A percentile compares a stretch with the other conserved stretches of the same genome.
Conservation (phyloP, 768 basidiomycete species). For the Obba rivulosa region DNA sequence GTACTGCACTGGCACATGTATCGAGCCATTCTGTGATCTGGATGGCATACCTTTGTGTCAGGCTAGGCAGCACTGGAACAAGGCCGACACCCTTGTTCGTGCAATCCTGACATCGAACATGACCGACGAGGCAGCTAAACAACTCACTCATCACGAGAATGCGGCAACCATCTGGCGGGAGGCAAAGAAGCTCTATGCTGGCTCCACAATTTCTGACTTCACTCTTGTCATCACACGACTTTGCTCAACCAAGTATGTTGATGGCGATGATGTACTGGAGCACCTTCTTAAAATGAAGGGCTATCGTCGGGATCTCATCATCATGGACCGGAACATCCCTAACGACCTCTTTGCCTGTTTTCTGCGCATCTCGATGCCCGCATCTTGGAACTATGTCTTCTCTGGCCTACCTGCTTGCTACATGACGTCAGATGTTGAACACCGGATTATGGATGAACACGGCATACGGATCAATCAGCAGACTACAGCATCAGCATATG, state of each 20-base stretch:
- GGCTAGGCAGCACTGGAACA: neutral
- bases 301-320: constrained; percentile 3
- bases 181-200: neutral
- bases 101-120: neutral
- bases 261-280: too few species aligned
- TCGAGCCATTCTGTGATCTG: too few species aligned
- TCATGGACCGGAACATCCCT: constrained; percentile 5
- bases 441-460: neutral
- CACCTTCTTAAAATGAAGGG: constrained; percentile 16
- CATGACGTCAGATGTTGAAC: constrained; percentile 4
- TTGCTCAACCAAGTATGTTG: constrained; percentile 3
- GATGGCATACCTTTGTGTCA: too few species aligned
- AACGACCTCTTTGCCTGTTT: constrained; percentile 14
- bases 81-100: neutral
- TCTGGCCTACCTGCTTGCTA: constrained; percentile 8
- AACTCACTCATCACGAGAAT: neutral
- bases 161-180: neutral
- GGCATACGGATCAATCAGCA: neutral
- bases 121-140: neutral
- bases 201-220: constrained; percentile 7
- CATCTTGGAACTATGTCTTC: constrained; percentile 13
- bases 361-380: constrained; percentile 13
- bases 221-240: constrained; percentile 7
- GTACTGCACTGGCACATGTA: too few species aligned
- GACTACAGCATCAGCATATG: neutral